Evolutionary conservation across 352 stramenopile genomes (phyloP).

Genomic region (Phytophthora agathidicida): DNA sequence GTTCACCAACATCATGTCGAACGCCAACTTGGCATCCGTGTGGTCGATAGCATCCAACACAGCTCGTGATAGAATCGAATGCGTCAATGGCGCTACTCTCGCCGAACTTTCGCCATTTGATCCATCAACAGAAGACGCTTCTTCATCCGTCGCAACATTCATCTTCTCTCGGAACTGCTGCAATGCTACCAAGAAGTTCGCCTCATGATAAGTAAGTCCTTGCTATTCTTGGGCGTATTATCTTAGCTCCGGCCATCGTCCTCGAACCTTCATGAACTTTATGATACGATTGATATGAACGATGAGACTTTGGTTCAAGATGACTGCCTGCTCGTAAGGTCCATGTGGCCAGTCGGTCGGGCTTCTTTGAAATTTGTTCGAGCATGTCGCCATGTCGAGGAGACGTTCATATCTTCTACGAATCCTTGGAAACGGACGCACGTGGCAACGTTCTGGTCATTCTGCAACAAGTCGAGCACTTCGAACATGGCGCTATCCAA

Average conservation of each 20-base stretch:
- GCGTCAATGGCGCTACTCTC: slow-evolving; percentile 10
- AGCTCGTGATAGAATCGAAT: slow-evolving; percentile 54
- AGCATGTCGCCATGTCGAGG: slow-evolving; percentile 12
- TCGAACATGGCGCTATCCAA: slow-evolving; percentile 10
- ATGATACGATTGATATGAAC: no score
- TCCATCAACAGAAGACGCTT: neutral
- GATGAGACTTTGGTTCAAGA: no score
- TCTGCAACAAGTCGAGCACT: slow-evolving; percentile 7
- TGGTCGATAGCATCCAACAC: slow-evolving; percentile 49
- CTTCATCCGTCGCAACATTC: neutral
- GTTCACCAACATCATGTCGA: slow-evolving; percentile 73
- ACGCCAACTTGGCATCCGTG: slow-evolving; percentile 60
- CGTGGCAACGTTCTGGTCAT: neutral
- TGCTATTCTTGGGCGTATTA: no score
- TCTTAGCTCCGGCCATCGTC: neutral
- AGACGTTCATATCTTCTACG: slow-evolving; percentile 8
- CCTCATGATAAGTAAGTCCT: no score
- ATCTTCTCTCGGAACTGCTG: slow-evolving; percentile 1
- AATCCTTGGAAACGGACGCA: neutral
- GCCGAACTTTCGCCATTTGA: slow-evolving; percentile 3
- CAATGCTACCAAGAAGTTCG: no score
- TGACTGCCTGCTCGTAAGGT: no score
- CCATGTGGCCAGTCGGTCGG: no score
- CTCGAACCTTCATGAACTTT: neutral
- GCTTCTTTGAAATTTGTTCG: neutral